Evolutionary conservation across 768 basidiomycete genomes (phyloP).

Genomic region (Thelephora aurantiotincta): DNA sequence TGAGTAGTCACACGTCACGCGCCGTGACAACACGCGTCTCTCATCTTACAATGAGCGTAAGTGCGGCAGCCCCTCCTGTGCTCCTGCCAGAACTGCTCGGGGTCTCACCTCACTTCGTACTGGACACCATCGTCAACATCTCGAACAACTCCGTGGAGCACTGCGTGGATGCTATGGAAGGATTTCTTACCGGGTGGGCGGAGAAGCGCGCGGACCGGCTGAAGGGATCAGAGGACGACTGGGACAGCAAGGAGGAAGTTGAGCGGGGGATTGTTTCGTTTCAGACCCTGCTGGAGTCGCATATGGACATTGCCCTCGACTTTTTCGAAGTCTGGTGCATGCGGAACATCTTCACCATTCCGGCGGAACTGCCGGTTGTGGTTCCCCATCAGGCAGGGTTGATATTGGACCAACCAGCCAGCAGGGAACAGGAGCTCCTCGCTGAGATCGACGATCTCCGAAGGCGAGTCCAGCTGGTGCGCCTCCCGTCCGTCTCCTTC

Average conservation of each 20-base stretch:
- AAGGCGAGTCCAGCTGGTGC: constrained; percentile 52
- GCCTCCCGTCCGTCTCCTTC: constrained; percentile 14
- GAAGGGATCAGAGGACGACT: constrained; percentile 22
- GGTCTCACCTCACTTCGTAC: constrained; percentile 71
- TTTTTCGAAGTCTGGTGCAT: constrained; percentile 85
- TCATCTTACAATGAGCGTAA: constrained; percentile 9
- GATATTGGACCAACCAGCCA: constrained; percentile 45
- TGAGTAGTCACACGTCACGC: no score
- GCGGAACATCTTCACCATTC: constrained; percentile 75
- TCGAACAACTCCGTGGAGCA: constrained; percentile 69
- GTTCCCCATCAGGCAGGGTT: constrained; percentile 65
- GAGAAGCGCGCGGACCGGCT: constrained; percentile 39
- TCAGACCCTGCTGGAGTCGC: constrained; percentile 78
- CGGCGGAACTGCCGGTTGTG: constrained; percentile 53
- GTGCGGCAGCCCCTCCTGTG: constrained; percentile 25
- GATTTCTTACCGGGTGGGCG: constrained; percentile 61
- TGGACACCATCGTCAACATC: constrained; percentile 79
- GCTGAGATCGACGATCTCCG: constrained; percentile 58
- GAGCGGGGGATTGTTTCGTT: constrained; percentile 76
- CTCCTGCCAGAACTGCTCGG: constrained; percentile 65
- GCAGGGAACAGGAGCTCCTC: constrained; percentile 44
- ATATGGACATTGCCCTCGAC: constrained; percentile 84
- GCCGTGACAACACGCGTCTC: no score
- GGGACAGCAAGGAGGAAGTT: constrained; percentile 54
- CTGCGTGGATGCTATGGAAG: constrained; percentile 68